These are phyloP conservation scores for Tricholoma sp. DNA, from an alignment of 768 basidiomycete genomes.

Conservation along the genomic window DNA sequence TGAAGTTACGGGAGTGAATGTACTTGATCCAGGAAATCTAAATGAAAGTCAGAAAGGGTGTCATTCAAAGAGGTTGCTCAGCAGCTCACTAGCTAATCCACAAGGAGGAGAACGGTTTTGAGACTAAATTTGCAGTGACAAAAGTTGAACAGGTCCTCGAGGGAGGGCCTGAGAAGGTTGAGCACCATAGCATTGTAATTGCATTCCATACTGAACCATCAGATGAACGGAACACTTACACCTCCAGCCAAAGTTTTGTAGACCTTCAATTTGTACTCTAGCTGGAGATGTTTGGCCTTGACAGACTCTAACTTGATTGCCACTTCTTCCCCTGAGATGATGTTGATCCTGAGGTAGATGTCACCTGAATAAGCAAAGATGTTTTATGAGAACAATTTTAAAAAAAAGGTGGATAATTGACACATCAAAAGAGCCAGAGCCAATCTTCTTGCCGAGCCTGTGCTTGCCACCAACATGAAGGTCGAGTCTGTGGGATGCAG, in stretches of 20 bases:
- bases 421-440: constrained; percentile 91
- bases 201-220: constrained; percentile 94
- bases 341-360: constrained; percentile 99
- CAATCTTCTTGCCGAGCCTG: too few relatives aligned
- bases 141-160: constrained; percentile 90
- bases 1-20: constrained; percentile 99
- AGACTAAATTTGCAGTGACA: constrained; percentile 98
- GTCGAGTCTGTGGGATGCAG: too few relatives aligned
- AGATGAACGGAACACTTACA: constrained; percentile 96
- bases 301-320: constrained; percentile 99
- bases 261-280: constrained; percentile 95
- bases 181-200: constrained; percentile 99
- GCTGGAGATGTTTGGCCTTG: constrained; percentile 99
- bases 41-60: constrained; percentile 16
- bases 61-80: constrained; percentile 16
- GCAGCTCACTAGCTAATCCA: constrained; percentile 83
- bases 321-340: constrained; percentile 99
- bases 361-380: constrained; percentile 58
- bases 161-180: too few relatives aligned
- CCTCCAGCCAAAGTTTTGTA: constrained; percentile 99
- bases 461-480: too few relatives aligned
- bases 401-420: constrained; percentile 13
- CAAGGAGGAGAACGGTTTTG: constrained; percentile 88
- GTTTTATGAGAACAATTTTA: constrained; percentile 8
- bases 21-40: constrained; percentile 99